Evolutionary conservation across 1,284 basidiomycete species (phyloP), one percentile per base, ranked within the genome.

Genomic region (Leucoagaricus sp.): DNA sequence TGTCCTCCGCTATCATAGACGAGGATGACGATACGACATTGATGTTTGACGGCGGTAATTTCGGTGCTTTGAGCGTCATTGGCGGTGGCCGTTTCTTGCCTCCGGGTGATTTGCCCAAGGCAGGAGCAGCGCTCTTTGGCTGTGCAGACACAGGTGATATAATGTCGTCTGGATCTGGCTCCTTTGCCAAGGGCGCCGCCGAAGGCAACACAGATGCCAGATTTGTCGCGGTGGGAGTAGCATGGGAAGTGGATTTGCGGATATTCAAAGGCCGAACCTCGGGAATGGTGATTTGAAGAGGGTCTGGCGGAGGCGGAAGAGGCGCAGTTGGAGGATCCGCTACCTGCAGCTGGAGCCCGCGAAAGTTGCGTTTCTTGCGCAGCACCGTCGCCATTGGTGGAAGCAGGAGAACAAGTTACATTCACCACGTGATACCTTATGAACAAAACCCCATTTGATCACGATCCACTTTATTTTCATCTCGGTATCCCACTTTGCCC

Each of bases 301-400:
- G 55, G 49, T 9, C 59, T 19, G 64, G 64, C 26, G 67, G 64
- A 10, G 73, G 58, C 19, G 64, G 63, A 17, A 63, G 38, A 71
- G 61, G 36, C 19, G 49, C 51, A n/a, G 65, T 48, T 6, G 67
- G 40, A 44, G 63, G 57, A 23, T 64, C 66, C 9, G 68, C 59
- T 17, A 70, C 72, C 25, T 65, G 65, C 59, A 80, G 72, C 66
- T 78, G 75, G 12, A 80, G 71, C 34, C 72, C 76, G 62, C 77
- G 76, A 69, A 78, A 78, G 61, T 80, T 80, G 54, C 78, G 73
- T 60, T 80, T 80, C 69, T 78, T 79, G 68, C 78, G 76, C 57
- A 80, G 74, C 48, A 76, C 74, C 51, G 69, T 68, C 7, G 55
- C 55, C 55, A 51, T 57, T 28, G 40, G 15, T 21, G 34, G 36